Percentiles rank a stretch among this genome's conserved stretches.
Evolutionary conservation across 352 stramenopile genomes (phyloP).

Genomic region (Stramenopiles sp.): DNA sequence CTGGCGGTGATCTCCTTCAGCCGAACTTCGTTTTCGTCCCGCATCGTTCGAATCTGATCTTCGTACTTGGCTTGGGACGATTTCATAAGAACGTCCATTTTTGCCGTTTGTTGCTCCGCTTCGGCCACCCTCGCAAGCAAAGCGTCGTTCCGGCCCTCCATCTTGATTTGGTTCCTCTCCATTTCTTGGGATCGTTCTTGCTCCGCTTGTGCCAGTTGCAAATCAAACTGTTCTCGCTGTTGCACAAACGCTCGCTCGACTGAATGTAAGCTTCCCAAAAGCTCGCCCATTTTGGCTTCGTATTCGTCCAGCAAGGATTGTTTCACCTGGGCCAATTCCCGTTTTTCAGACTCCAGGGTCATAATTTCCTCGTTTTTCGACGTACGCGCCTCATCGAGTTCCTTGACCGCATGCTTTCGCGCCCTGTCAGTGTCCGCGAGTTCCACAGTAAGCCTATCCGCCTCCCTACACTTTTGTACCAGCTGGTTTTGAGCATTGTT

Average conservation of each 20-base stretch:
- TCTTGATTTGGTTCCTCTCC: neutral
- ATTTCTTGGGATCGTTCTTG: slow-evolving; percentile 30
- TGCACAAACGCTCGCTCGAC: slow-evolving; percentile 56
- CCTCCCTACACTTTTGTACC: slow-evolving; percentile 38
- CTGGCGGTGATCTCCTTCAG: neutral
- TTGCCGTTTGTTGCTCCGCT: neutral
- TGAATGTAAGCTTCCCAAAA: slow-evolving; percentile 40
- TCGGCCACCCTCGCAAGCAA: neutral
- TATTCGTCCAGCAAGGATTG: slow-evolving; percentile 54
- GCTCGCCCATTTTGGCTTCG: slow-evolving; percentile 53
- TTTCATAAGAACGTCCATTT: neutral
- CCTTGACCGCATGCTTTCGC: slow-evolving; percentile 40
- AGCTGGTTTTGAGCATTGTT: slow-evolving; percentile 30
- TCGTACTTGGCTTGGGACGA: neutral
- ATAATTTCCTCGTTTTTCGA: slow-evolving; percentile 38
- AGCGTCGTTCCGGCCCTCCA: neutral
- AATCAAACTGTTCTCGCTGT: slow-evolving; percentile 49
- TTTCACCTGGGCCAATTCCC: slow-evolving; percentile 40
- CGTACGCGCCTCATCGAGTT: slow-evolving; percentile 36
- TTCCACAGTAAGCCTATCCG: slow-evolving; percentile 40
- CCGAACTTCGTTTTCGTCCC: neutral
- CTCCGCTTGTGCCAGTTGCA: slow-evolving; percentile 33
- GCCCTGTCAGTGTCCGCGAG: slow-evolving; percentile 41
- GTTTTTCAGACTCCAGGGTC: slow-evolving; percentile 38
- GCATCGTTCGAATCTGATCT: neutral